Percentiles rank a stretch among this genome's conserved stretches.
Evolutionary conservation across 805 yeast species (phyloP).

Genomic region (Maudiozyma saulgeensis): DNA sequence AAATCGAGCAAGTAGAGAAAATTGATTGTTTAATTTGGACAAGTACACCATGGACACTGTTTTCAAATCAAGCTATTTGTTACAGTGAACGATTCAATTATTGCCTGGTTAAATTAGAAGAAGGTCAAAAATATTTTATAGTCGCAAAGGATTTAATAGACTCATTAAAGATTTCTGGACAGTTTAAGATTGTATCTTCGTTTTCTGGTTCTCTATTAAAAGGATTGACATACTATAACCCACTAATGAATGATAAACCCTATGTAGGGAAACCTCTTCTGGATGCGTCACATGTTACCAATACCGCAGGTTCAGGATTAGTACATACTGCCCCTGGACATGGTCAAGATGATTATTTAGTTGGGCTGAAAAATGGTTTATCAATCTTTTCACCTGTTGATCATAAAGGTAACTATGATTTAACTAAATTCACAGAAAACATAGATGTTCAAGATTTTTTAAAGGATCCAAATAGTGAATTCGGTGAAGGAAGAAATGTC

Average conservation of each 20-base stretch:
- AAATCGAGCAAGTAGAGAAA: constrained; percentile 3
- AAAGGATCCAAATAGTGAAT: constrained; percentile 7
- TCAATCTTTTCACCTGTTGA: constrained; percentile 72
- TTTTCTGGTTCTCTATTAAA: constrained; percentile 38
- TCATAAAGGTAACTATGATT: constrained; percentile 55
- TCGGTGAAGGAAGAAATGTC: constrained; percentile 43
- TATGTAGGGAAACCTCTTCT: constrained; percentile 42
- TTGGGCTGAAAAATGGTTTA: constrained; percentile 51
- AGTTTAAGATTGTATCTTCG: constrained; percentile 12
- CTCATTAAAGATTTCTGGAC: constrained; percentile 22
- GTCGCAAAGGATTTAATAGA: constrained; percentile 47
- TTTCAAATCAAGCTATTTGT: constrained; percentile 78
- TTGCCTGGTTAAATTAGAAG: constrained; percentile 34
- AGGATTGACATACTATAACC: constrained; percentile 44
- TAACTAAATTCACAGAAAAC: constrained; percentile 32
- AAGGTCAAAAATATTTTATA: constrained; percentile 37
- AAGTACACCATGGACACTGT: constrained; percentile 96
- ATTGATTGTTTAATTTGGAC: constrained; percentile 72
- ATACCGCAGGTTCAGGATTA: constrained; percentile 80
- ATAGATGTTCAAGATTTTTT: constrained; percentile 6
- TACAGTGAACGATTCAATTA: constrained; percentile 52
- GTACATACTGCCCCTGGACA: constrained; percentile 98
- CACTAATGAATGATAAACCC: constrained; percentile 34
- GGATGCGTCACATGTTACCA: constrained; percentile 75
- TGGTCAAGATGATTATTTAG: constrained; percentile 83